Percentiles rank a stretch among this genome's conserved stretches.
Evolutionary conservation across 345 rosid species (phyloP).

Genomic region (Nephelium lappaceum): DNA sequence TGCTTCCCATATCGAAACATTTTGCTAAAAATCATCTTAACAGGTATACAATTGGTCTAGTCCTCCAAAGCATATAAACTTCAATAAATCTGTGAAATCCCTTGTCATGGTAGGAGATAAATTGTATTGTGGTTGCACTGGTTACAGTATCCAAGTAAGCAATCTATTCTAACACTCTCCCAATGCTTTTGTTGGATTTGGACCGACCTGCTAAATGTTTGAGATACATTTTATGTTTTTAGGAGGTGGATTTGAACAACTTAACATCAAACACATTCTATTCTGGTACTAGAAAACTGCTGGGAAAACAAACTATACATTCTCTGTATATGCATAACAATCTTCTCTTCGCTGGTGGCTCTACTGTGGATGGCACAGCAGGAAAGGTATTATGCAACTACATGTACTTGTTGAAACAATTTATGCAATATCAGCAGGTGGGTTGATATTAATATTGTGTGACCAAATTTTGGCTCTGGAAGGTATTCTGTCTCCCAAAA

Average conservation of each 20-base stretch:
- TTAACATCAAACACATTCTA: constrained; percentile 41
- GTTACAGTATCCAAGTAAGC: constrained; percentile 58
- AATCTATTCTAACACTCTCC: background rate
- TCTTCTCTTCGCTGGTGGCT: constrained; percentile 50
- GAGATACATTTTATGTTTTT: background rate
- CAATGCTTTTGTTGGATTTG: background rate
- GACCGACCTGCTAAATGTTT: background rate
- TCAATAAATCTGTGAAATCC: constrained; percentile 50
- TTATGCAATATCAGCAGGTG: too few relatives aligned
- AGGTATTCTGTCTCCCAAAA: constrained; percentile 49
- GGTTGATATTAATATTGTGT: background rate
- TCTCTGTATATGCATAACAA: constrained; percentile 40
- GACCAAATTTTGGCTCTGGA: constrained; percentile 2
- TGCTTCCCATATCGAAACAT: background rate
- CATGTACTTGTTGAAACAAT: background rate
- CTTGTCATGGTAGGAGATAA: constrained; percentile 53
- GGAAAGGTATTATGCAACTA: constrained; percentile 43
- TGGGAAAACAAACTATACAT: constrained; percentile 55
- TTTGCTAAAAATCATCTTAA: background rate
- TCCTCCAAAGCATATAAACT: constrained; percentile 51
- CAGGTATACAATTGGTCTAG: constrained; percentile 72
- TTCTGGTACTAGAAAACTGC: constrained; percentile 53
- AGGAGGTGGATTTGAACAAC: constrained; percentile 56
- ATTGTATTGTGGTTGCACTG: constrained; percentile 62
- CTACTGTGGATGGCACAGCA: constrained; percentile 55